Evolutionary conservation across 169 alveolate genomes (phyloP), one percentile per base, ranked within the genome.

Genomic region (Plasmodium berghei): DNA sequence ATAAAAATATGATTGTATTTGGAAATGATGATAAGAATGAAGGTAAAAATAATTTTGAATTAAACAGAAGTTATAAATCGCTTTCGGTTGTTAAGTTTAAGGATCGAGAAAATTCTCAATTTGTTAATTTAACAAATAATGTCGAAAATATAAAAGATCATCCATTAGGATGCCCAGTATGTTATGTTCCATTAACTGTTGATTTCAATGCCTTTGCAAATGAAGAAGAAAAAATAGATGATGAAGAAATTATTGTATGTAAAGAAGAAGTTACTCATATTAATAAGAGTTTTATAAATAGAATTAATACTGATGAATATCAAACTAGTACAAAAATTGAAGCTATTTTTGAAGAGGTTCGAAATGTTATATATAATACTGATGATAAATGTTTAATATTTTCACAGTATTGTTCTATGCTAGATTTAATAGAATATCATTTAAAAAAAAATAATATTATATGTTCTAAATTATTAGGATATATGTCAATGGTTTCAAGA

Each of bases 401-500:
- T 87, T 96, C 98, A 9, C 97, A 94, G 80, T 97, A 94, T 74
- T 94, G 97, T 42, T 94, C 95, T 49, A 95, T 97, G 96, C 93
- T 97, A 46, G 98, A 96, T 67, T 93, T 96, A 26, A 95, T 96
- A 40, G 95, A 94, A 20, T 95, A 90, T 86, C 89, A 95, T n/a
- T 87, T 96, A 46, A 86, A 87, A 89, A 94, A 94, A 46, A 90
- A 92, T 22, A 94, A 94, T 61, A 93, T 96, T 12, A 93, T 89
- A 1, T 93, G 97, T 63, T 96, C 96, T 14, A 86, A 90, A 62
- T 92, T 95, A 42, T 90, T 92, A 18, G 98, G 98, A 18, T 94
- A 95, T 48, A 95, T 95, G 91, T 64, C 95, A 22, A 73, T 96
- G 70, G 93, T 89, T 22, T 72, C 93, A 22, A 91, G 98, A 89